Evolutionary conservation across 257 asterid genomes (phyloP).

Genomic region (Gentiana macrophylla): DNA sequence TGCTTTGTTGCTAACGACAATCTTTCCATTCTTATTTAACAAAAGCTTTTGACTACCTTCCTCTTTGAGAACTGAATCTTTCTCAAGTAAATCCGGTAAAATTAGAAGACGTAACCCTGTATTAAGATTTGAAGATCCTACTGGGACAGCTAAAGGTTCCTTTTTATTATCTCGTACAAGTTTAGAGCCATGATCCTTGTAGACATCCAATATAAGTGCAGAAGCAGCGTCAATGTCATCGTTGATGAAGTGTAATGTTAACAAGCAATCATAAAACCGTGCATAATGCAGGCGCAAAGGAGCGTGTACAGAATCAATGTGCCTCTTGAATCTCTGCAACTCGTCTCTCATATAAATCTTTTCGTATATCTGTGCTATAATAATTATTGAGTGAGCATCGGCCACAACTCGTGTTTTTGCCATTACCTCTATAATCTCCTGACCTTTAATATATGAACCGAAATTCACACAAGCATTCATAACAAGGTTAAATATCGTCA

Average conservation of each 20-base stretch:
- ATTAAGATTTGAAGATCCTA: conserved; percentile 58
- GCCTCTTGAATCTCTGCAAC: conserved; percentile 51
- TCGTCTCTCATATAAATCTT: conserved; percentile 61
- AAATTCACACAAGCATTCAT: conserved; percentile 71
- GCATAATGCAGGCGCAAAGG: conserved; percentile 32
- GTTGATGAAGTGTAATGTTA: conserved; percentile 64
- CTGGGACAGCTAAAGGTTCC: conserved; percentile 34
- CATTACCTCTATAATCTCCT: conserved; percentile 67
- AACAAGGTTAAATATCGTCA: conserved; percentile 59
- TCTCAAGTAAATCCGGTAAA: conserved; percentile 36
- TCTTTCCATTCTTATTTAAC: conserved; percentile 37
- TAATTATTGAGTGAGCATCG: conserved; percentile 59
- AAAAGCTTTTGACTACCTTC: conserved; percentile 34
- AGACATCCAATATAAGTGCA: conserved; percentile 42
- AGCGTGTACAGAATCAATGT: conserved; percentile 35
- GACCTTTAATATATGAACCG: conserved; percentile 54
- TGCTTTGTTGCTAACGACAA: conserved; percentile 51
- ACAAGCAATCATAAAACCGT: conserved; percentile 57
- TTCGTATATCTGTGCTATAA: conserved; percentile 60
- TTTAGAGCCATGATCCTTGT: conserved; percentile 12
- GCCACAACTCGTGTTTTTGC: conserved; percentile 48
- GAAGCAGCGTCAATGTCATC: conserved; percentile 69
- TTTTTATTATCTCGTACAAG: conserved; percentile 5
- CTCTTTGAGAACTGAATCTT: conserved; percentile 37
- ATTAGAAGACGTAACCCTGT: conserved; percentile 49